These are phyloP conservation scores for Rosellinia necatrix DNA, from an alignment of 2,329 filamentous ascomycete species.

Conservation along the genomic window DNA sequence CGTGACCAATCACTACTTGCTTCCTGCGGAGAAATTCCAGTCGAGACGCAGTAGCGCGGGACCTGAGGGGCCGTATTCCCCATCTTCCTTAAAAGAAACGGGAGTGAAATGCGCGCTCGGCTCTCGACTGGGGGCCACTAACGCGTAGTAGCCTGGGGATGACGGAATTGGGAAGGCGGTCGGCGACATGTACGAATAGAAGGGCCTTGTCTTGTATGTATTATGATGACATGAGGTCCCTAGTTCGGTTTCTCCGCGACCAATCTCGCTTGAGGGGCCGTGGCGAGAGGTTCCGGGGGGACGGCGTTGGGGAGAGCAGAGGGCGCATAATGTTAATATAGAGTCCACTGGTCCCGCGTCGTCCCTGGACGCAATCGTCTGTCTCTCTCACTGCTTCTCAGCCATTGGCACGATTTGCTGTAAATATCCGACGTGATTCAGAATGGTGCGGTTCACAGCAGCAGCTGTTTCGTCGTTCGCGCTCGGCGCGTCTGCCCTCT, in stretches of 20 bases:
- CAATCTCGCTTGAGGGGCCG: background rate
- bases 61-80: slow-evolving; percentile 15
- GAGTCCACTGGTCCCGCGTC: background rate
- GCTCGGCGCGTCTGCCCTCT: slow-evolving; percentile 15
- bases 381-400: background rate
- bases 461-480: slow-evolving; percentile 15
- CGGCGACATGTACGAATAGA: background rate
- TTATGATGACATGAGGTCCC: slow-evolving; percentile 1
- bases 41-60: slow-evolving; percentile 11
- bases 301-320: background rate
- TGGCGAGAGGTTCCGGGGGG: background rate
- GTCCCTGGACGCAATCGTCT: background rate
- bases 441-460: slow-evolving; percentile 12
- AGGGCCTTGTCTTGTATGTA: background rate
- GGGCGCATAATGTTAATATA: slow-evolving; percentile 14
- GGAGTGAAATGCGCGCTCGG: background rate
- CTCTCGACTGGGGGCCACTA: slow-evolving; percentile 1
- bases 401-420: background rate
- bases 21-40: slow-evolving; percentile 14
- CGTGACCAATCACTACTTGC: slow-evolving; percentile 12
- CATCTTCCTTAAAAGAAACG: slow-evolving; percentile 6
- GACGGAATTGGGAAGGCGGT: background rate
- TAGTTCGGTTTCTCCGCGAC: slow-evolving; percentile 12
- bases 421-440: background rate
- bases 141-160: background rate